Evolutionary conservation across 257 asterid species (phyloP).

Genomic region (Plantago major): DNA sequence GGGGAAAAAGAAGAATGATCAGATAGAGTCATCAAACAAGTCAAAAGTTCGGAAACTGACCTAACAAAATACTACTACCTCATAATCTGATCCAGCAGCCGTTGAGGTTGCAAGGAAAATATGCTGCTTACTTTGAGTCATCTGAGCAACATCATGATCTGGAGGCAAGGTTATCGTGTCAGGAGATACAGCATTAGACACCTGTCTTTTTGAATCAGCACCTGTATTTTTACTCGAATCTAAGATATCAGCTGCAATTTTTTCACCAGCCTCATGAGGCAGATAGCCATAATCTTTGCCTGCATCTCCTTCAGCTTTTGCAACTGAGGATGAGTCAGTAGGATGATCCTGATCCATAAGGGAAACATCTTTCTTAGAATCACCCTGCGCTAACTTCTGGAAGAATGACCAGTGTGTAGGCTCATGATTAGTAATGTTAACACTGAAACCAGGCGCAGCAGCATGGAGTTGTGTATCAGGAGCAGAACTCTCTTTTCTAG

Average conservation of each 20-base stretch:
- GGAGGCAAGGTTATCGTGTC: conserved; percentile 46
- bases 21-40: conserved; percentile 1
- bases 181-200: conserved; percentile 31
- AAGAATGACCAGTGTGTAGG: conserved; percentile 80
- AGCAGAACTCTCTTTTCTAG: conserved; percentile 37
- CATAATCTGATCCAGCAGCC: conserved; percentile 42
- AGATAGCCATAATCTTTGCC: conserved; percentile 45
- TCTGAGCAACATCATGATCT: conserved; percentile 50
- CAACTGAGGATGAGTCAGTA: conserved; percentile 39
- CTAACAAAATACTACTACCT: conserved; percentile 32
- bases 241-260: conserved; percentile 29
- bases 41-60: background rate
- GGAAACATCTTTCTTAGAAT: conserved; percentile 63
- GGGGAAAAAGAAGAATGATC: conserved; percentile 1
- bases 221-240: conserved; percentile 35
- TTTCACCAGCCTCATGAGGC: conserved; percentile 34
- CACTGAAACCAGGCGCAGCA: conserved; percentile 67
- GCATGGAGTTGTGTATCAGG: conserved; percentile 36
- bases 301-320: conserved; percentile 42
- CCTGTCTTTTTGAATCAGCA: conserved; percentile 40
- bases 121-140: conserved; percentile 40
- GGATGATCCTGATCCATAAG: conserved; percentile 95
- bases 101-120: conserved; percentile 37
- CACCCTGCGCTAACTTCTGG: conserved; percentile 68
- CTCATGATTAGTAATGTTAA: conserved; percentile 65